These are phyloP conservation scores for Scleroderma citrinum DNA, from an alignment of 768 basidiomycete genomes.

Conservation along the genomic window DNA sequence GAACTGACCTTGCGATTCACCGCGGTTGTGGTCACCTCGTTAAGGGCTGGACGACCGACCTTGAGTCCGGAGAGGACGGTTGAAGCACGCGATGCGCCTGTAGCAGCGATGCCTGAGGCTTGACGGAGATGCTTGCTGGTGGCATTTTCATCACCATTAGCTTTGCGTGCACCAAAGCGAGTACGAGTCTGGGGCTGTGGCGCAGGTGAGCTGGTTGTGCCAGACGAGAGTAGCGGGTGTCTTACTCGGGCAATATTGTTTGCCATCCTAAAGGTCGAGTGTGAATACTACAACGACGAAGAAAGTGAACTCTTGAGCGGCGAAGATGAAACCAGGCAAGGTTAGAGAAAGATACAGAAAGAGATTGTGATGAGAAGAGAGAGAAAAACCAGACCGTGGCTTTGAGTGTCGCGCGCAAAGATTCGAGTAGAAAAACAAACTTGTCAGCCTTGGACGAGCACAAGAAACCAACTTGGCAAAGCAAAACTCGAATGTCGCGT, in stretches of 20 bases:
- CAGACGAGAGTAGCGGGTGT: conserved; percentile 3
- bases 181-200: conserved; percentile 60
- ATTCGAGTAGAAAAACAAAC: conserved; percentile 14
- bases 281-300: conserved; percentile 18
- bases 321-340: conserved; percentile 8
- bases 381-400: conserved; percentile 23
- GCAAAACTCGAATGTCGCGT: conserved; percentile 28
- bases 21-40: conserved; percentile 74
- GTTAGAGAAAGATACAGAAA: conserved; percentile 14
- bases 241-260: conserved; percentile 58
- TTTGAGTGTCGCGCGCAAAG: conserved; percentile 21
- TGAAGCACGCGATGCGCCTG: conserved; percentile 46
- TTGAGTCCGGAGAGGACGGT: conserved; percentile 41
- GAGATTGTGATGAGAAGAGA: conserved; percentile 29
- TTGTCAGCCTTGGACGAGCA: conserved; percentile 31
- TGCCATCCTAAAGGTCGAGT: conserved; percentile 40
- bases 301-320: conserved; percentile 13
- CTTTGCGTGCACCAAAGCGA: conserved; percentile 56
- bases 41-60: conserved; percentile 62
- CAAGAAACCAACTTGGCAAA: conserved; percentile 18
- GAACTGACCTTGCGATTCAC: conserved; percentile 68
- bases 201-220: conserved; percentile 5
- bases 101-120: conserved; percentile 40
- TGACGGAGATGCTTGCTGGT: conserved; percentile 62
- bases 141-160: conserved; percentile 76